Evolutionary conservation across 129 eudicot species (phyloP).

Genomic region (Saposhnikovia divaricata): DNA sequence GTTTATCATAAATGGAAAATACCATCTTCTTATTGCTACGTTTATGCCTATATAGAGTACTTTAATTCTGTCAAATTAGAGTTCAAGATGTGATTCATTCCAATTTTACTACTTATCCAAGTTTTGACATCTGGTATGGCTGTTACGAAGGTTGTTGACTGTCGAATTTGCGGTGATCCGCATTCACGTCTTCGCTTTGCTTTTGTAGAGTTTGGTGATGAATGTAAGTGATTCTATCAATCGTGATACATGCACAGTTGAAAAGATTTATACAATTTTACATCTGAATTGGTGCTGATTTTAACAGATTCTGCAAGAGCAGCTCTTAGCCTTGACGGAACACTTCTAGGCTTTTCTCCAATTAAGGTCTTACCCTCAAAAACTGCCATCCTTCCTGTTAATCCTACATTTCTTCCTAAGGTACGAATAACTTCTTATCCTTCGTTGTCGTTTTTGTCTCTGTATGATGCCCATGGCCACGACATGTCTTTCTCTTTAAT

Average conservation of each 20-base stretch:
- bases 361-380: constrained; percentile 87
- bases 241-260: neutral
- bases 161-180: constrained; percentile 98
- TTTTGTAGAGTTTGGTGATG: constrained; percentile 90
- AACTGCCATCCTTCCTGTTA: constrained; percentile 97
- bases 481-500: neutral
- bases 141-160: constrained; percentile 72
- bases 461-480: neutral
- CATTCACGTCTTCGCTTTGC: constrained; percentile 98
- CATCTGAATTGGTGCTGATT: constrained; percentile 8
- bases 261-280: neutral
- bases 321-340: constrained; percentile 76
- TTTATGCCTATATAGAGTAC: neutral
- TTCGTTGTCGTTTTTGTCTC: neutral
- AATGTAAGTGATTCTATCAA: constrained; percentile 47
- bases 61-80: neutral
- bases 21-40: neutral
- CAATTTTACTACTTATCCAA: neutral
- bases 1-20: neutral
- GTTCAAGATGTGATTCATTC: neutral
- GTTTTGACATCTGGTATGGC: neutral
- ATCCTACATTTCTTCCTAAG: constrained; percentile 96
- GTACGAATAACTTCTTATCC: constrained; percentile 26
- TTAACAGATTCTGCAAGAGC: constrained; percentile 76
- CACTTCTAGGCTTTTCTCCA: constrained; percentile 71